Evolutionary conservation across 345 rosid genomes (phyloP), one percentile per base, ranked within the genome.

Genomic region (Populus deltoides): DNA sequence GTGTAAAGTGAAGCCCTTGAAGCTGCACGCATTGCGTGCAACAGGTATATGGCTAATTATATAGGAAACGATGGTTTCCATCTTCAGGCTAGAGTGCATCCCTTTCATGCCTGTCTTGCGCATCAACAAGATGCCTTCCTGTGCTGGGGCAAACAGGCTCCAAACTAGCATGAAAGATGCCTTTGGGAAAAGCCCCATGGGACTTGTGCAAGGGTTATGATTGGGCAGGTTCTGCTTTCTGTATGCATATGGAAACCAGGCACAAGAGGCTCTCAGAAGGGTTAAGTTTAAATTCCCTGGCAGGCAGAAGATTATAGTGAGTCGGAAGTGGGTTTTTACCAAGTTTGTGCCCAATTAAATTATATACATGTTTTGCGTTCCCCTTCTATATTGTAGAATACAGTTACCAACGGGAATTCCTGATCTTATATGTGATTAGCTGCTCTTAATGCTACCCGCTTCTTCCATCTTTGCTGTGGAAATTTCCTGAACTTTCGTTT

Each of bases 71-170:
- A 80, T 57, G 70, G 76, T 27, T 80, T 83, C 76, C 81, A 80
- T 55, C 81, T 73, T 6, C 49, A 79, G 66, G 72, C 74, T 10
- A 66, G 78, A 55, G 76, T 74, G 15, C 79, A 74, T 31, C 79
- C 76, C 17, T 70, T 77, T 68, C 79, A 82, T 39, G 76, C 45
- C 45, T 11, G 2, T 82, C 69, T 72, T 74, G 8, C 76, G 84
- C 17, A 77, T 81, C 74, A 77, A 77, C 84, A 81, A 73, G 78
- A 81, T 81, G 81, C 78, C 77, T 61, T 81, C 81, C 7, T 81
- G 75, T 68, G 78, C 81, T 3, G 81, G 75, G 27, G 72, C 84
- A 3, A 78, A 77, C 62, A 77, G 78, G 81, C 81, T 77, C 29
- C 81, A 77, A 53, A 81, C 84, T 55, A 81, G 75, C 25, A 81